Conservation (phyloP, 2,329 filamentous ascomycete species). For the Cercospora nicotianae region DNA sequence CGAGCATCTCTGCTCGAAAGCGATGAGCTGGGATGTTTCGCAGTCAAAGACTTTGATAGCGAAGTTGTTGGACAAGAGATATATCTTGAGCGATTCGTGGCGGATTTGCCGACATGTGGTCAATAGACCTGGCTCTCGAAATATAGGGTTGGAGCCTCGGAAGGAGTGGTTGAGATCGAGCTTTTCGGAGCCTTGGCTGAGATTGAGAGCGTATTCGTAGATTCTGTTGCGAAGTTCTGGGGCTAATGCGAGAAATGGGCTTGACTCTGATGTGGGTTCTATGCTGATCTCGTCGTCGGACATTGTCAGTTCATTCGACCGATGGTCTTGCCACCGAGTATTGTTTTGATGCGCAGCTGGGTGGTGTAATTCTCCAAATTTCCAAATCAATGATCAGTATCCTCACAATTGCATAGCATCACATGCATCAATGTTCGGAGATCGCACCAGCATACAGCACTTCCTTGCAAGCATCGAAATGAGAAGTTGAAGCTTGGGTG, state of each 20-base stretch:
- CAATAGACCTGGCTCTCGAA: slow-evolving; percentile 12
- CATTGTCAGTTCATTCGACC: not conserved
- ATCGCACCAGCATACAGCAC: not conserved
- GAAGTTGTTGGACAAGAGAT: slow-evolving; percentile 9
- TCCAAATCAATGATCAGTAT: not conserved
- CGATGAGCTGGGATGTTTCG: not conserved
- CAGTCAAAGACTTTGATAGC: slow-evolving; percentile 10
- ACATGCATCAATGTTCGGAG: not conserved
- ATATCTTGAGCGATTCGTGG: slow-evolving; percentile 12
- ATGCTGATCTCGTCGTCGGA: not conserved
- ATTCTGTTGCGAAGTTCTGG: slow-evolving; percentile 21
- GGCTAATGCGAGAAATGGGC: slow-evolving; percentile 11
- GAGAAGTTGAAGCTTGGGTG: slow-evolving; percentile 4
- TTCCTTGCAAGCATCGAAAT: slow-evolving; percentile 12
- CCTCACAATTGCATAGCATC: not conserved
- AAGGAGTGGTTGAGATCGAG: slow-evolving; percentile 14
- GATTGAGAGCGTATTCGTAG: slow-evolving; percentile 19
- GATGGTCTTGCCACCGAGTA: not conserved
- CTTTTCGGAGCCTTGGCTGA: not conserved
- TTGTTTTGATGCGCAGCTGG: not conserved
- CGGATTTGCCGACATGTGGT: slow-evolving; percentile 14
- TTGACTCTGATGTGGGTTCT: not conserved
- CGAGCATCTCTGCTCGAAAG: slow-evolving; percentile 4
- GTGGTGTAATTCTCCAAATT: not conserved
- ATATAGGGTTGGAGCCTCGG: slow-evolving; percentile 3